These are phyloP conservation scores for Fusarium anthophilum DNA, from an alignment of 2,329 filamentous ascomycete species.

Conservation along the genomic window DNA sequence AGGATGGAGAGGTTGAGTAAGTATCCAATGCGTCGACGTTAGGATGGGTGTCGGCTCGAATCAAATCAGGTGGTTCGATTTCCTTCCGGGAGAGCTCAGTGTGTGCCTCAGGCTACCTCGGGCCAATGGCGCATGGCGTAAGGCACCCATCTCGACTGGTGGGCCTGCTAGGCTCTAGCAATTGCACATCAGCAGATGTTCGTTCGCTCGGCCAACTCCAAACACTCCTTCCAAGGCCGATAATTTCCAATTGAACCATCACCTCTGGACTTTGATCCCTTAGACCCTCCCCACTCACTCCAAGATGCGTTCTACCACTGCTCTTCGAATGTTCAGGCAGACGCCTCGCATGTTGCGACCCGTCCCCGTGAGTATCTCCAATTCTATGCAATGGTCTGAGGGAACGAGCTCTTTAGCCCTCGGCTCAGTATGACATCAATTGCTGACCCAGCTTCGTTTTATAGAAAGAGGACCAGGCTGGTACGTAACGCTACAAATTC, in stretches of 20 bases:
- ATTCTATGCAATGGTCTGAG: conserved; percentile 25
- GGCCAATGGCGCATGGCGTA: conserved; percentile 50
- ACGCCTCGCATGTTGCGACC: conserved; percentile 74
- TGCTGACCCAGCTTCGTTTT: conserved; percentile 38
- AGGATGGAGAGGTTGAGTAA: conserved; percentile 42
- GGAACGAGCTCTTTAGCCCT: conserved; percentile 34
- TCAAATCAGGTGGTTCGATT: conserved; percentile 56
- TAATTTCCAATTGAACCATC: conserved; percentile 47
- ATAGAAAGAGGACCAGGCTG: conserved; percentile 73
- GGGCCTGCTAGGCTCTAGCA: conserved; percentile 42
- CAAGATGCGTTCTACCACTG: conserved; percentile 73
- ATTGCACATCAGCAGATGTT: conserved; percentile 51
- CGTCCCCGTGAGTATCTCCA: conserved; percentile 68
- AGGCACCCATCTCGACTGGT: conserved; percentile 47
- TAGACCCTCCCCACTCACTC: conserved; percentile 45
- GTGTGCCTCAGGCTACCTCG: conserved; percentile 52
- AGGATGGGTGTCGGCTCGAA: conserved; percentile 46
- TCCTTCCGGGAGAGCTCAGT: conserved; percentile 42
- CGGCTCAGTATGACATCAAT: conserved; percentile 37
- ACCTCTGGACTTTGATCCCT: conserved; percentile 39
- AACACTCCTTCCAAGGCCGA: conserved; percentile 43
- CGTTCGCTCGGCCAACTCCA: conserved; percentile 47
- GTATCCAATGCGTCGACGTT: conserved; percentile 48
- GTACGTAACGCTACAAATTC: conserved; percentile 58
- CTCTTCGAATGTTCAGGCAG: conserved; percentile 73